Evolutionary conservation across 257 asterid species (phyloP).

Genomic region (Lavandula angustifolia): DNA sequence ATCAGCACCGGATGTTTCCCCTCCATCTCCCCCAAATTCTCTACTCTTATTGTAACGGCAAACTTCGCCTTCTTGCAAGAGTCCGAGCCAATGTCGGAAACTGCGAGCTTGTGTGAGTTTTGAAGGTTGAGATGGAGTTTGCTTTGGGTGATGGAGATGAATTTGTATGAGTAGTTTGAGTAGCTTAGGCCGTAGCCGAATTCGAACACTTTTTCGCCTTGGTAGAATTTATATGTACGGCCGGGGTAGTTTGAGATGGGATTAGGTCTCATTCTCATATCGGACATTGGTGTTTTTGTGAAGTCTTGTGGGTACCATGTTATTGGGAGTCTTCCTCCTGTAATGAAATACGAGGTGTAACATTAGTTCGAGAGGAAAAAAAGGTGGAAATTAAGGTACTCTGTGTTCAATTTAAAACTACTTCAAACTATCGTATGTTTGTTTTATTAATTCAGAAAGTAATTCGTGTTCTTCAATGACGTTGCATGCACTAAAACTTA

Average conservation of each 20-base stretch:
- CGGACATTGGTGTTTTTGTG: conserved; percentile 54
- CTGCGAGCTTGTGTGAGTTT: neutral
- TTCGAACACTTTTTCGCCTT: conserved; percentile 56
- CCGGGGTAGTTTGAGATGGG: conserved; percentile 55
- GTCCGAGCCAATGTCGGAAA: conserved; percentile 24
- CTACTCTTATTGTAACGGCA: conserved; percentile 33
- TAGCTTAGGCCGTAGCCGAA: conserved; percentile 78
- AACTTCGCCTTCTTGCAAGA: conserved; percentile 32
- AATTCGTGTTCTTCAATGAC: no score
- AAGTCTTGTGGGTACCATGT: conserved; percentile 79
- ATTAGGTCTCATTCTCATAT: conserved; percentile 70
- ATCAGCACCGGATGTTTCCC: conserved; percentile 68
- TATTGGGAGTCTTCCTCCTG: conserved; percentile 64
- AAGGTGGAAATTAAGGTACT: no score
- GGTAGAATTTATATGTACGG: conserved; percentile 63
- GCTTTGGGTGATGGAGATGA: conserved; percentile 35
- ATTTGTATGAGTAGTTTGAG: conserved; percentile 53
- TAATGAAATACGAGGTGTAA: neutral
- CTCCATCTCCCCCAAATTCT: conserved; percentile 48
- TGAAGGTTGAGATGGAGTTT: conserved; percentile 37
- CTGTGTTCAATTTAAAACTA: no score
- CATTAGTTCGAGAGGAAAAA: neutral
- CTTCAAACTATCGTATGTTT: no score
- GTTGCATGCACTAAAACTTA: no score
- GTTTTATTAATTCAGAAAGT: no score